Base-by-base conservation (phyloP, 2,329 filamentous ascomycete genomes). In the Fusarium nanum region DNA sequence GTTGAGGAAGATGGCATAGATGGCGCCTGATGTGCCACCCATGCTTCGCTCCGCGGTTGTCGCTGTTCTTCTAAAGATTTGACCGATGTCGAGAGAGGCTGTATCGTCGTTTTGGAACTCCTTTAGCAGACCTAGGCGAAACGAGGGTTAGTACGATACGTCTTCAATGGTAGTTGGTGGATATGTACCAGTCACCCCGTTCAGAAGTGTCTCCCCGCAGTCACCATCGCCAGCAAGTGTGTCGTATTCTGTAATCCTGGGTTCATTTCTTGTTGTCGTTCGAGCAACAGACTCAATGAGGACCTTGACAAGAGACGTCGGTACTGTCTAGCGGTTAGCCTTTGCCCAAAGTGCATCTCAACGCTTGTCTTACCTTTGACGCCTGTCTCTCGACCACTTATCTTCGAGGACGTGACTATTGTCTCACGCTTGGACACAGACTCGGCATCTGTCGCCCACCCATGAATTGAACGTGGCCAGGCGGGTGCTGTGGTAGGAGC, bases 151-250 rank as follows among this genome's bases (percentile, higher is more conserved):
- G 89, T 80, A 5, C n/a, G 34, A 11, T 37, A 10, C 12, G 2
- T 37, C 34, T 37, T 18, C 34, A 37, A 6, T 7, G 18, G 34
- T 7, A n/a, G 10, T n/a, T 37, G 34, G 4, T 37, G 34, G 34
- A 37, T 37, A 37, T 6, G 10, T 37, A 37, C 34, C 34, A 2
- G 18, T 37, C 0, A n/a, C 10, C 3, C 34, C 34, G 0, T 37
- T 37, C 34, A 37, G 34, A 12, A 37, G 34, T 37, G 86, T 88
- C 74, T 91, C 87, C 40, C 89, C 89, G 74, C 89, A 91, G 78
- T 91, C 89, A 13, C 89, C 89, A 71, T 91, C 89, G 37, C 88
- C 88, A 84, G 90, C 87, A 48, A 88, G 76, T 7, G 85, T 88
- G 76, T 91, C 88, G 84, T 86, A 90, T 64, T 81, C 85, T 1